phyloP scores from a whole-genome alignment of 2,329 filamentous ascomycete genomes.

The Fusarium begoniae region DNA sequence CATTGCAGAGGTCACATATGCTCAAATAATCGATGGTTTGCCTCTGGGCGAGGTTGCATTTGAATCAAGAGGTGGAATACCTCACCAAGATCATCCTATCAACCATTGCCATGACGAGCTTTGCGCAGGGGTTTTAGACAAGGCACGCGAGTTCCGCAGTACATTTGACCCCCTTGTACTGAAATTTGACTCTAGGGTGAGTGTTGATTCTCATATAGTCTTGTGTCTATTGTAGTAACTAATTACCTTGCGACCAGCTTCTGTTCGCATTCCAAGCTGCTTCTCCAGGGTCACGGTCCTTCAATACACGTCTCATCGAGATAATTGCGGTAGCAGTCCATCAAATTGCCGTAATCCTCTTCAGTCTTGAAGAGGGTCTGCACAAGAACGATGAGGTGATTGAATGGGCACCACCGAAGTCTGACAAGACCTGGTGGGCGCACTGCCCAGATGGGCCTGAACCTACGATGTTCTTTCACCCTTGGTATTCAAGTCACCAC shows the following conservation, averaged over 20 bases:
- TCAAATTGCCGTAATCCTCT: constrained; percentile 42
- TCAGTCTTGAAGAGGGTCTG: constrained; percentile 23
- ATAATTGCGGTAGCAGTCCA: constrained; percentile 44
- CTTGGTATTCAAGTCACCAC: not conserved
- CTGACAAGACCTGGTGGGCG: not conserved
- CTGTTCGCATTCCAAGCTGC: constrained; percentile 39
- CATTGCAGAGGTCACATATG: constrained; percentile 25
- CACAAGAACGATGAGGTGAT: constrained; percentile 39
- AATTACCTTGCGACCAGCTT: constrained; percentile 15
- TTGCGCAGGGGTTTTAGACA: constrained; percentile 30
- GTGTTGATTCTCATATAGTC: not conserved
- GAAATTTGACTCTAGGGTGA: constrained; percentile 21
- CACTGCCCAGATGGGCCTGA: constrained; percentile 12
- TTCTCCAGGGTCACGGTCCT: constrained; percentile 35
- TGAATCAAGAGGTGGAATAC: not conserved
- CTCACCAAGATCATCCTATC: constrained; percentile 17
- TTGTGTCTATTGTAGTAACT: not conserved
- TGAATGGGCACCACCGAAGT: constrained; percentile 33
- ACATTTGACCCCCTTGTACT: constrained; percentile 8
- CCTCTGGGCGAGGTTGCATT: constrained; percentile 3
- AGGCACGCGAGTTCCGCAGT: constrained; percentile 15
- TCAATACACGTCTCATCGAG: constrained; percentile 45
- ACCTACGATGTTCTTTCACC: constrained; percentile 43
- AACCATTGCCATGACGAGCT: constrained; percentile 30
- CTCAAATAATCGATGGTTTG: constrained; percentile 40